Conservation (phyloP, 768 basidiomycete species). For the Tephrocybe sp. region DNA sequence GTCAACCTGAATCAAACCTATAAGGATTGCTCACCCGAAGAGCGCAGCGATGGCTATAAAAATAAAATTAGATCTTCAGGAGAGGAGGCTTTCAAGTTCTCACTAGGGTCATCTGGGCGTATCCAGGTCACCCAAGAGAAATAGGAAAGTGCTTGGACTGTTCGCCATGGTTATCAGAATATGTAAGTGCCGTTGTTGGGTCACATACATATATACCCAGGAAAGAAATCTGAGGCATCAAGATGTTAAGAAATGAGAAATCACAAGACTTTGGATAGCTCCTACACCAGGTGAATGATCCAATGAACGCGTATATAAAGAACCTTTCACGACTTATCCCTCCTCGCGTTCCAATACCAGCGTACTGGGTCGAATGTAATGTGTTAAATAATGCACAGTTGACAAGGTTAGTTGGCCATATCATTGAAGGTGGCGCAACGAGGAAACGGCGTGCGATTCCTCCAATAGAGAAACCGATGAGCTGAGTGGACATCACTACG, state of each 20-base stretch:
- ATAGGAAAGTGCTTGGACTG: constrained; percentile 50
- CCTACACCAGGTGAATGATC: constrained; percentile 61
- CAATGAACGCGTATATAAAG: constrained; percentile 61
- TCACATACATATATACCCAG: constrained; percentile 42
- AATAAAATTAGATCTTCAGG: background rate
- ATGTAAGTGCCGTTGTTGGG: background rate
- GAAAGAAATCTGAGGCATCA: constrained; percentile 34
- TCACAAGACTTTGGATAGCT: no score
- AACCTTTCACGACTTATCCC: constrained; percentile 71
- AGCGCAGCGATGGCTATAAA: constrained; percentile 42
- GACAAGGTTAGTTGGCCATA: constrained; percentile 74
- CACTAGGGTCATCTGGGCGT: constrained; percentile 46
- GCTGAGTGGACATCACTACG: constrained; percentile 63
- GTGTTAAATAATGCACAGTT: constrained; percentile 77
- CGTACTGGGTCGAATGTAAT: constrained; percentile 66
- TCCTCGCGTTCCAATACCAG: constrained; percentile 58
- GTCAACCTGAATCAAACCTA: background rate
- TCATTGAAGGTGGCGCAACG: constrained; percentile 60
- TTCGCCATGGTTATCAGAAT: constrained; percentile 1
- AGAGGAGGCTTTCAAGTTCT: constrained; percentile 10
- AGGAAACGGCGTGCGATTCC: constrained; percentile 73
- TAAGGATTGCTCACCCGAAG: constrained; percentile 41
- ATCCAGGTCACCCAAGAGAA: constrained; percentile 65
- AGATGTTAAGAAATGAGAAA: constrained; percentile 2
- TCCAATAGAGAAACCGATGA: constrained; percentile 79